A percentile compares a stretch with the other conserved stretches of the same genome.
These are phyloP conservation scores for Testicularia cyperi DNA, from an alignment of 1,284 basidiomycete genomes.

Conservation along the genomic window DNA sequence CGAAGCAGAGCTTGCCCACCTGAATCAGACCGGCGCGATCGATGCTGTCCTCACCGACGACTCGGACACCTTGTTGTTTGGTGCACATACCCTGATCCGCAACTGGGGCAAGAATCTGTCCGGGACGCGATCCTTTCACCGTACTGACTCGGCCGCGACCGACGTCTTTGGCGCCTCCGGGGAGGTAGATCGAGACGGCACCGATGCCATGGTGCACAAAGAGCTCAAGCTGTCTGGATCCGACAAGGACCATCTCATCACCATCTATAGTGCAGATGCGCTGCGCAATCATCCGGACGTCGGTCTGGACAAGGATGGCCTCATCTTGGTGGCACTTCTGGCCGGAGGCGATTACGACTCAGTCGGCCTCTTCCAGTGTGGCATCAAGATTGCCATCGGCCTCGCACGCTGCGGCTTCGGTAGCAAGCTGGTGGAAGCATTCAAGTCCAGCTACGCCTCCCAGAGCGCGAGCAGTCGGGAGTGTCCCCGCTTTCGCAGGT, in stretches of 20 bases:
- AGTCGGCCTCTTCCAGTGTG: conserved; percentile 38
- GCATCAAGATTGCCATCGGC: conserved; percentile 60
- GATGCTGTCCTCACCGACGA: conserved; percentile 92
- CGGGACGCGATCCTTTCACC: conserved; percentile 12
- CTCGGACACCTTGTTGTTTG: conserved; percentile 88
- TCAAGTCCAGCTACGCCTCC: conserved; percentile 13
- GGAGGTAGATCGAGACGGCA: neutral
- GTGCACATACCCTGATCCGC: conserved; percentile 76
- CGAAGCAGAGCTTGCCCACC: conserved; percentile 88
- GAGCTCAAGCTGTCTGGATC: conserved; percentile 10
- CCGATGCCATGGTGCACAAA: neutral
- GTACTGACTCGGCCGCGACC: conserved; percentile 9
- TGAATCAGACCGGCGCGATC: conserved; percentile 77
- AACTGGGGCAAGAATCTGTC: conserved; percentile 62
- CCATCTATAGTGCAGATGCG: conserved; percentile 4
- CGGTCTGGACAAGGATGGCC: conserved; percentile 69
- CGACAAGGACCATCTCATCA: conserved; percentile 13
- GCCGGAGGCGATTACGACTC: conserved; percentile 86
- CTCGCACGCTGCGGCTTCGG: conserved; percentile 63
- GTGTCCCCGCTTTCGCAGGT: conserved; percentile 7
- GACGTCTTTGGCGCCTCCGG: conserved; percentile 13
- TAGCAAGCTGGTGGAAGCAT: conserved; percentile 67
- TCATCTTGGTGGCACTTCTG: conserved; percentile 82
- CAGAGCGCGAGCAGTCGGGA: neutral
- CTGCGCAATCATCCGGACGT: conserved; percentile 4